These are phyloP conservation scores for Panicum miliaceum DNA, from an alignment of 176 grass and related monocot genomes.

Conservation along the genomic window DNA sequence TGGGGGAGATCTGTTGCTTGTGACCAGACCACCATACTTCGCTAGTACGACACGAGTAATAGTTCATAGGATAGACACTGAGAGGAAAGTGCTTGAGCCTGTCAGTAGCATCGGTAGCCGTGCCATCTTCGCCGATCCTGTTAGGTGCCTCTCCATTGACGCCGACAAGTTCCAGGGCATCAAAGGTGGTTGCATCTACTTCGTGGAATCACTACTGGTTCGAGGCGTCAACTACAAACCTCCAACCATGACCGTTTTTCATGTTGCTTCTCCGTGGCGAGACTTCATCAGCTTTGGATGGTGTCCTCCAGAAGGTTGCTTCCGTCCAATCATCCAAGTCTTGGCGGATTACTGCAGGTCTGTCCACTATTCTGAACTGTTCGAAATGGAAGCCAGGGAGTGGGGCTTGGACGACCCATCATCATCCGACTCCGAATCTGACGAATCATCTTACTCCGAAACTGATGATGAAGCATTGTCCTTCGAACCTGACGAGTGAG, in stretches of 20 bases:
- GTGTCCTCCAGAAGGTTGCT: neutral
- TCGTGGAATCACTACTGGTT: neutral
- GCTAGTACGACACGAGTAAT: neutral
- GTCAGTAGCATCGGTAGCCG: neutral
- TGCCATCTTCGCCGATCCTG: neutral
- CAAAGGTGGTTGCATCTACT: slow-evolving; percentile 1
- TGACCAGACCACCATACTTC: neutral
- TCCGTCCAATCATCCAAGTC: neutral
- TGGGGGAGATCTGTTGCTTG: neutral
- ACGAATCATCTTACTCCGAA: neutral
- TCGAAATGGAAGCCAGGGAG: neutral
- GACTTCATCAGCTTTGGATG: neutral
- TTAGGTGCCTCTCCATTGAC: neutral
- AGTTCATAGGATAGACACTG: neutral
- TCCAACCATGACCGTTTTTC: neutral
- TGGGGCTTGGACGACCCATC: neutral
- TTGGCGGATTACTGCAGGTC: neutral
- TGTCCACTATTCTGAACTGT: neutral
- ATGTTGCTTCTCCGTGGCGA: neutral
- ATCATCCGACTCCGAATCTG: neutral
- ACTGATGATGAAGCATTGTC: neutral
- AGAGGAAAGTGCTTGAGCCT: neutral
- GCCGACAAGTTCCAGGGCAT: neutral
- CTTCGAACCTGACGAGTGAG: neutral
- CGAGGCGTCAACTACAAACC: neutral